Base-by-base conservation (phyloP, 202 grass and related monocot genomes). In the Dendrocalamus latiflorus region DNA sequence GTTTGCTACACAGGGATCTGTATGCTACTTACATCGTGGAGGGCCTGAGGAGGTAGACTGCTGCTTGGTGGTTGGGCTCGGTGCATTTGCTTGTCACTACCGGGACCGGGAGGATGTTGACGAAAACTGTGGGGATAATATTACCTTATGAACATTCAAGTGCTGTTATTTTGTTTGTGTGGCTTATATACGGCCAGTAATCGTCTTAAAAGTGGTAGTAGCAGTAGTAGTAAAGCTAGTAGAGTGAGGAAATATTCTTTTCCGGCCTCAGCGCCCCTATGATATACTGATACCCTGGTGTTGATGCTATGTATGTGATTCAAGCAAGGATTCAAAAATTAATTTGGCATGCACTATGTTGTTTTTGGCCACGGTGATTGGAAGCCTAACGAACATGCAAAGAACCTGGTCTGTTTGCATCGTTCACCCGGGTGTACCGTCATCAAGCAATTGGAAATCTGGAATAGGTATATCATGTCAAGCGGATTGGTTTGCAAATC, bases 1-100 rank as follows among this genome's bases (percentile, higher is more conserved):
- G 20, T 55, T 63, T 7, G 57, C 66, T 42, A 47, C n/a, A 33
- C 67, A 98, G 95, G 95, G 95, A 98, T 75, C 79, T 98, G 6
- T 98, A 98, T 80, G 95, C 95, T 49, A 88, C 90, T 45, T 98
- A 98, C 54, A 86, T 94, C 13, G 89, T 98, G 41, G 95, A 98
- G 85, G 88, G 82, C 50, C 85, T 98, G 88, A 94, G 95, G 77
- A 91, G 95, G 81, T 98, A 93, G 61, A 37, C 41, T 73, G 67
- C 37, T 22, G 59, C 9, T 34, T 24, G 30, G 63, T 57, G n/a
- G 1, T 55, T 17, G 0, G 4, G 60, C 2, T 16, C 25, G 33
- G 64, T 41, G 55, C 15, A 3, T 33, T 73, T 74, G 59, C 22
- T 62, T 61, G 60, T 16, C 34, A 49, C 16, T 8, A 26, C 36